phyloP scores from a whole-genome alignment of 306 rosid species.

The Castanea mollissima region DNA sequence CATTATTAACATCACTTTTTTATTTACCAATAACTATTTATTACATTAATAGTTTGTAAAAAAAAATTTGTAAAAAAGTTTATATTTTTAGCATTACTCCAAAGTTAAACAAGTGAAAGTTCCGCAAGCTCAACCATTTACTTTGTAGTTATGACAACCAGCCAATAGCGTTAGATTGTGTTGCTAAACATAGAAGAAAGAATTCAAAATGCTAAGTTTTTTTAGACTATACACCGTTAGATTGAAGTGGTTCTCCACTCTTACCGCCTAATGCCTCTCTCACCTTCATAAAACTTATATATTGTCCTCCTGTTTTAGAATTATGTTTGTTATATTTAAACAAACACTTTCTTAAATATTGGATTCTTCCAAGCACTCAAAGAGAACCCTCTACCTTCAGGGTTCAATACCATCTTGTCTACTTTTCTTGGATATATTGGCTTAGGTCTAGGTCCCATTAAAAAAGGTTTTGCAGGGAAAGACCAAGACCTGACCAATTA shows the following conservation, averaged over 20 bases:
- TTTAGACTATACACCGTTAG: conserved; percentile 3
- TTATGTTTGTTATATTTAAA: not conserved
- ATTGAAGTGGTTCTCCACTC: conserved; percentile 16
- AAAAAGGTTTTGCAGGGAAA: not conserved
- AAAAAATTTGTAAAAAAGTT: too few relatives aligned
- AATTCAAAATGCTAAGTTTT: not conserved
- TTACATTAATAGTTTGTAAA: accelerated
- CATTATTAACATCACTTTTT: too few relatives aligned
- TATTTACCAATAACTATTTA: too few relatives aligned
- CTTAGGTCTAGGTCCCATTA: not conserved
- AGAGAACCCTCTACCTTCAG: not conserved
- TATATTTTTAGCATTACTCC: too few relatives aligned
- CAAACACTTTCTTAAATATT: conserved; percentile 5
- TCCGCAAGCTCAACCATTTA: not conserved
- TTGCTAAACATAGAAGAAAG: conserved; percentile 12
- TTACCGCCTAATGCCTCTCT: conserved; percentile 20
- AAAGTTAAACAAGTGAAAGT: too few relatives aligned
- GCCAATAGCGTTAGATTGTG: not conserved
- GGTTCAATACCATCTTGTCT: not conserved
- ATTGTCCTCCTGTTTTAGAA: not conserved
- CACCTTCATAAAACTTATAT: not conserved
- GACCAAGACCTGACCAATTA: not conserved
- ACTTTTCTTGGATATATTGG: conserved; percentile 3
- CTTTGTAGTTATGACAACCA: conserved; percentile 7
- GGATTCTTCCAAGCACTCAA: not conserved